Evolutionary conservation across 2,329 filamentous ascomycete genomes (phyloP), one percentile per base, ranked within the genome.

Genomic region (Aspergillus ibericus): DNA sequence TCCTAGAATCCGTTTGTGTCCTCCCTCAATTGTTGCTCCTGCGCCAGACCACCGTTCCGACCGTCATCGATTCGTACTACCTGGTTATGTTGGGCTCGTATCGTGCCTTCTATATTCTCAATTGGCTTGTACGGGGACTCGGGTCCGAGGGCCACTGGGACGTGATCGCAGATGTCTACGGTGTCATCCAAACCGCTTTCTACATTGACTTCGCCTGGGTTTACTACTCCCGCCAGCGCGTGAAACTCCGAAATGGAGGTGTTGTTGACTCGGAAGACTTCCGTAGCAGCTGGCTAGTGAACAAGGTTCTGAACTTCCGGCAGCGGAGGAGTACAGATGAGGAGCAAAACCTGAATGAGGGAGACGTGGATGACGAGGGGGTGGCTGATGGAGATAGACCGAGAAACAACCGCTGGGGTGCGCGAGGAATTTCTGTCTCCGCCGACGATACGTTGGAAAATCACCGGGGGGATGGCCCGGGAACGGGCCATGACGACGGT

Each of bases 151-250:
- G 78, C 42, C 79, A 81, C 62, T 86, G 87, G 60, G 88, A 93
- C 67, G 82, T 86, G 3, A 85, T 93, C 9, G 88, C 90, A 7
- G 85, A 95, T 71, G 85, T 96, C 61, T 97, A 96, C 69, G 93
- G 93, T 56, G 79, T 96, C 59, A 81, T 98, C 25, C 93, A 98
- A 78, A 97, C 92, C 0, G 87, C 89, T 1, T 85, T 97, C 44
- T 97, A 97, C 75, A 74, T 93, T 66, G 93, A 98, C 77, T 98
- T 98, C 72, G 92, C 92, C 35, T 97, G 93, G 92, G 92, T 98
- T 1, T 98, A 98, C 81, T 97, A 91, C 80, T 90, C 89, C 10
- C 85, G 93, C 63, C 93, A 97, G 79, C 86, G 93, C 58, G 92
- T 98, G 70, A 97, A 97, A 87, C 87, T 98, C 15, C 85, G 93